Conservation (phyloP, 1,284 basidiomycete genomes). For the Retiboletus fuscus region DNA sequence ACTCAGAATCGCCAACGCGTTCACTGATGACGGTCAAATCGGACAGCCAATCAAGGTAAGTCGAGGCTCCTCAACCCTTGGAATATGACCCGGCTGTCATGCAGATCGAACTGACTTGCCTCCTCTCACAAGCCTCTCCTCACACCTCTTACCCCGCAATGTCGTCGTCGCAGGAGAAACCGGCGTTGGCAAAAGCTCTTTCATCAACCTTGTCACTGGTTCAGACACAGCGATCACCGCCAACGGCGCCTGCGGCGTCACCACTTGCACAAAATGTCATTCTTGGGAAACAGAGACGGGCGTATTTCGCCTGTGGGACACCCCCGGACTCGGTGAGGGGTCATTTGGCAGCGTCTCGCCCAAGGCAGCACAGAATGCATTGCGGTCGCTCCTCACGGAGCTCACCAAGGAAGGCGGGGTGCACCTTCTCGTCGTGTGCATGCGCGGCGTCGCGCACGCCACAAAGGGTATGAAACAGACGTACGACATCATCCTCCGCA, state of each 20-base stretch:
- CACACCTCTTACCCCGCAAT: slow-evolving; percentile 35
- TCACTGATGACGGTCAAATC: slow-evolving; percentile 30
- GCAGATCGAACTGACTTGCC: not conserved
- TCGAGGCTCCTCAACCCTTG: not conserved
- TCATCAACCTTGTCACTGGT: slow-evolving; percentile 44
- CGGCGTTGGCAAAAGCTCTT: slow-evolving; percentile 47
- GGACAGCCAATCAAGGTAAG: slow-evolving; percentile 26
- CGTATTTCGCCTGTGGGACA: slow-evolving; percentile 46
- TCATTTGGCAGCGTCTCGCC: slow-evolving; percentile 41
- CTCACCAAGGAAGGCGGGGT: slow-evolving; percentile 42
- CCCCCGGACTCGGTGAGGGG: slow-evolving; percentile 46
- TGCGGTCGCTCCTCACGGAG: slow-evolving; percentile 42
- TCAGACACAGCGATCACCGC: slow-evolving; percentile 27
- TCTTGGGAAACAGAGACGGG: slow-evolving; percentile 36
- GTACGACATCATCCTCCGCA: slow-evolving; percentile 36
- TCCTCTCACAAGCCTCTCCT: slow-evolving; percentile 3
- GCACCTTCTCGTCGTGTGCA: slow-evolving; percentile 47
- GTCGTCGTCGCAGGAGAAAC: no score
- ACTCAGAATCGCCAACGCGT: not conserved
- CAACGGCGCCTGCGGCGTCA: slow-evolving; percentile 46
- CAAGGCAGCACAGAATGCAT: slow-evolving; percentile 35
- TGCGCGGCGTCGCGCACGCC: slow-evolving; percentile 38
- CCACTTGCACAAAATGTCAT: slow-evolving; percentile 26
- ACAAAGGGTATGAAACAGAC: slow-evolving; percentile 42
- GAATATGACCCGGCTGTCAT: not conserved